Base-by-base conservation (phyloP, 495 filamentous ascomycete species). In the Cenococcum geophilum region DNA sequence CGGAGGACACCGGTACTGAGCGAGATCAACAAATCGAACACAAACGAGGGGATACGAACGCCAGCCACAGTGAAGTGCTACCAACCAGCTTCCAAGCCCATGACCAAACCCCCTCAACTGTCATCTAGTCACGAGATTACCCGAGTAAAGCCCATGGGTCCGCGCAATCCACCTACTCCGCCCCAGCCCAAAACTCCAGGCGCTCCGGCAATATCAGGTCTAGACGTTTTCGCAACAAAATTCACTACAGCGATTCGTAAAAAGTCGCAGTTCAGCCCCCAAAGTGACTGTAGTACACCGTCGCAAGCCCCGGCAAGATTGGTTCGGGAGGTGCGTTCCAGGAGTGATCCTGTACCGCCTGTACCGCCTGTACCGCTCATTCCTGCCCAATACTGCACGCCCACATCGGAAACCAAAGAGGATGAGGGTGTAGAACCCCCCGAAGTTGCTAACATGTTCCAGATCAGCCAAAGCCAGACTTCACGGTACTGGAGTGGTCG, bases 241-340 rank as follows among this genome's bases (percentile, higher is more conserved):
- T 32, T 20, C 25, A 25, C 49, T 9, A 16, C 23, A 8, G 49
- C 49, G 21, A 52, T 52, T 14, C 49, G 49, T 52, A 52, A 16
- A 23, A 52, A 52, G 25, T 32, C 49, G 25, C 49, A 23, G 6
- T 6, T 16, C 18, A 27, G 21, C 23, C 25, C 49, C 20, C 49
- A 23, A 9, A 32, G 49, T 11, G 16, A 52, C 25, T 16, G 49
- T 16, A 27, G 49, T 23, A 32, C 25, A 52, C 25, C 21, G 14
- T 52, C 49, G 18, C 49, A 52, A 16, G 21, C 49, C 8, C 25
- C 49, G 16, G 18, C 25, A 20, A 52, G 49, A 16, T 23, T 52
- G 49, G 49, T 23, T 32, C 49, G 49, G 49, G 49, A 52, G 49
- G 49, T 52, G 49, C 49, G 49, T 52, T 52, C 49, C 23, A 22